These are phyloP conservation scores for Oryza longistaminata DNA, from an alignment of 176 grass and related monocot species.

Conservation along the genomic window DNA sequence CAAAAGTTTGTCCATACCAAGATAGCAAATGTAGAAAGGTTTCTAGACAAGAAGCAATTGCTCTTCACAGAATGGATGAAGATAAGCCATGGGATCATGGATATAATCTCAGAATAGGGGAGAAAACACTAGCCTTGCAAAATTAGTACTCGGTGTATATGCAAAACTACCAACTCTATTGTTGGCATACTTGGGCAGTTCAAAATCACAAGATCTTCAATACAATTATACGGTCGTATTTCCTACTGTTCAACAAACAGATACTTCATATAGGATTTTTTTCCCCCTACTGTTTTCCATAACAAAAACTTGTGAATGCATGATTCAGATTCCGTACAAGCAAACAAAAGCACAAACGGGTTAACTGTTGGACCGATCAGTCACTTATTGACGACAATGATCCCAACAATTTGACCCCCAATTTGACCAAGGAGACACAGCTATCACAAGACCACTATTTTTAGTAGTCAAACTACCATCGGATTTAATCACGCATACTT, in stretches of 20 bases:
- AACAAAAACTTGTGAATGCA: neutral
- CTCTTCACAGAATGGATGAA: neutral
- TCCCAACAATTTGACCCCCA: neutral
- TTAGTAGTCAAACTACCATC: slow-evolving; percentile 22
- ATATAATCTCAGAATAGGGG: neutral
- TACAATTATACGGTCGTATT: neutral
- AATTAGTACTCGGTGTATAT: neutral
- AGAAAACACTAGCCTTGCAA: neutral
- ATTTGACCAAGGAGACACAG: neutral
- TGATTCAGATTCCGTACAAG: neutral
- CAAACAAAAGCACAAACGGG: neutral
- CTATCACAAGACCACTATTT: slow-evolving; percentile 22
- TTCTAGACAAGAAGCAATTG: neutral
- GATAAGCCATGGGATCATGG: neutral
- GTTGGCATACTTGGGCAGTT: neutral
- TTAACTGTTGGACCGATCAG: neutral
- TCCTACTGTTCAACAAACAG: neutral
- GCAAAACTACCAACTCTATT: neutral
- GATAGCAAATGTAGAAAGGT: neutral
- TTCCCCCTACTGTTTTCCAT: neutral
- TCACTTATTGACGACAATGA: neutral
- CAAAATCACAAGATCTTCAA: neutral
- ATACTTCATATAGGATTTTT: neutral
- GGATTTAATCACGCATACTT: slow-evolving; percentile 12
- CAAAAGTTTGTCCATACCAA: neutral